Evolutionary conservation across 768 basidiomycete species (phyloP).

Genomic region (Mycena rosella): DNA sequence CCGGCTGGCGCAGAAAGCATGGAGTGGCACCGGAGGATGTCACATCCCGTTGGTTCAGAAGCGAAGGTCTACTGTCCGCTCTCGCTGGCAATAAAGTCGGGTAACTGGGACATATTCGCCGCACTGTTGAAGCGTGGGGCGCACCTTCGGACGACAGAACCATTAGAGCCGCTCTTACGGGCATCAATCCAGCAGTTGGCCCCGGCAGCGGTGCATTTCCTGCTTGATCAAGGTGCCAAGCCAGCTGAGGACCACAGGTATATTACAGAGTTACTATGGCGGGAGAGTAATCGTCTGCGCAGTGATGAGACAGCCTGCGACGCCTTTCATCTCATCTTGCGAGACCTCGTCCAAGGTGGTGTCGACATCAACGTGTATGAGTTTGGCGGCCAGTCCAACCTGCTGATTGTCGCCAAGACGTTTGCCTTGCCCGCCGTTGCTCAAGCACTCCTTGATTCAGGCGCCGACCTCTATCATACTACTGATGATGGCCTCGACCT

Average conservation of each 20-base stretch:
- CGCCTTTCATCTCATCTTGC: neutral
- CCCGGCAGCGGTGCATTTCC: neutral
- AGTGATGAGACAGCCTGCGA: neutral
- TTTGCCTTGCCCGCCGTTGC: neutral
- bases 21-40: too few relatives aligned
- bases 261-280: too few relatives aligned
- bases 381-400: neutral
- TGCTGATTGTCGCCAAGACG: neutral
- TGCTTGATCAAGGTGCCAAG: constrained; percentile 18
- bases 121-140: constrained; percentile 20
- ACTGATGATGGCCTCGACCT: constrained; percentile 14
- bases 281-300: too few relatives aligned
- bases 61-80: constrained; percentile 22
- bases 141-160: constrained; percentile 13
- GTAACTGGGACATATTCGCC: constrained; percentile 22
- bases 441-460: constrained; percentile 19
- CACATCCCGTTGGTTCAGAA: neutral
- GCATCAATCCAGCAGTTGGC: neutral
- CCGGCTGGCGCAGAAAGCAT: constrained; percentile 26
- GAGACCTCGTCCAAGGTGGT: neutral
- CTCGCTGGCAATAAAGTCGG: constrained; percentile 18
- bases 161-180: constrained; percentile 8
- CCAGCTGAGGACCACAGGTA: neutral
- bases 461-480: constrained; percentile 13
- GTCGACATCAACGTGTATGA: neutral